A percentile compares a stretch with the other conserved stretches of the same genome.
Conservation (phyloP, 1,139 yeast genomes). For the Candida mesenterica region DNA sequence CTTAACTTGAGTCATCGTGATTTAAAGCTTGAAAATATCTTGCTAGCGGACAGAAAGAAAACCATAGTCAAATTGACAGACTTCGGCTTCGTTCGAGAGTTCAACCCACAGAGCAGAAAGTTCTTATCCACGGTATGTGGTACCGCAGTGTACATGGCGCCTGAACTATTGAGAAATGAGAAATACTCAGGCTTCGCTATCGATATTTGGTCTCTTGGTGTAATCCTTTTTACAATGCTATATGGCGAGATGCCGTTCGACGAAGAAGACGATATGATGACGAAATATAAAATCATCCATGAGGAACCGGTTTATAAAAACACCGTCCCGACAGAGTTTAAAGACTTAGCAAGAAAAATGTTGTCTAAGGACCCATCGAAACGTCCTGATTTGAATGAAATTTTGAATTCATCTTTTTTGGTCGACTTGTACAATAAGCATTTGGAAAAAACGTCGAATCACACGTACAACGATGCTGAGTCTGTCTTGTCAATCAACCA, state of each 20-base stretch:
- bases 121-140: slow-evolving; percentile 86
- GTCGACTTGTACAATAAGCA: slow-evolving; percentile 36
- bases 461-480: slow-evolving; percentile 31
- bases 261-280: slow-evolving; percentile 70
- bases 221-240: slow-evolving; percentile 84
- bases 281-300: slow-evolving; percentile 59
- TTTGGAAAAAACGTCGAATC: slow-evolving; percentile 27
- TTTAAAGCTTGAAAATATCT: slow-evolving; percentile 79
- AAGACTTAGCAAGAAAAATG: slow-evolving; percentile 50
- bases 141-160: slow-evolving; percentile 95
- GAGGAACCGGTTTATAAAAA: slow-evolving; percentile 60
- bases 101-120: slow-evolving; percentile 46
- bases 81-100: slow-evolving; percentile 92
- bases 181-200: slow-evolving; percentile 79
- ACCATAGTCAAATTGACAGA: slow-evolving; percentile 71
- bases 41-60: slow-evolving; percentile 66
- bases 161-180: slow-evolving; percentile 69
- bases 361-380: slow-evolving; percentile 63
- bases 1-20: slow-evolving; percentile 87
- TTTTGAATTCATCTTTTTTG: slow-evolving; percentile 62
- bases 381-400: slow-evolving; percentile 61
- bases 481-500: slow-evolving; percentile 42
- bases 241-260: slow-evolving; percentile 92
- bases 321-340: slow-evolving; percentile 47
- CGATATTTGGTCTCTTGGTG: slow-evolving; percentile 92